Evolutionary conservation across 1,284 basidiomycete genomes (phyloP).

Genomic region (Taiwanofungus camphoratus): DNA sequence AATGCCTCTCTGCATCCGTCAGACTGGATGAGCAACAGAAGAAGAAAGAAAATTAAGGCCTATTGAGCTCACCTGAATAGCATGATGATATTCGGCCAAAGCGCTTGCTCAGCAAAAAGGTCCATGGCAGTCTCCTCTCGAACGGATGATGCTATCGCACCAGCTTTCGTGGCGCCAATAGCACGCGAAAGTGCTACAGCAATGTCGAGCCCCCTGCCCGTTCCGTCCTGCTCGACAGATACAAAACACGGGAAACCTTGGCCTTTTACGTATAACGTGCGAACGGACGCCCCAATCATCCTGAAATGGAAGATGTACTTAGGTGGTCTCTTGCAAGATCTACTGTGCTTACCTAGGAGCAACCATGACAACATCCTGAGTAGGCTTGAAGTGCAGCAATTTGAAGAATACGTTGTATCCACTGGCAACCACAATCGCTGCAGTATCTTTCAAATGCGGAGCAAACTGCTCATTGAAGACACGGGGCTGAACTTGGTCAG

Average conservation of each 20-base stretch:
- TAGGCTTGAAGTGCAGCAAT: slow-evolving; percentile 45
- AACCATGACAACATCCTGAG: slow-evolving; percentile 63
- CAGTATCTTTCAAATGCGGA: slow-evolving; percentile 43
- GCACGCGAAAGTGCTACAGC: slow-evolving; percentile 51
- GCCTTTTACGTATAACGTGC: slow-evolving; percentile 53
- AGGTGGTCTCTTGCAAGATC: neutral
- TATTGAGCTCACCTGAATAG: slow-evolving; percentile 41
- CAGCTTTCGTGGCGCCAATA: slow-evolving; percentile 59
- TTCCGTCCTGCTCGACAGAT: slow-evolving; percentile 58
- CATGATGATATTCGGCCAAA: slow-evolving; percentile 66
- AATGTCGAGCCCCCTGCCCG: slow-evolving; percentile 39
- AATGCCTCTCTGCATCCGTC: slow-evolving; percentile 60
- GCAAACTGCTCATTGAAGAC: slow-evolving; percentile 52
- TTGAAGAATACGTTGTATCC: slow-evolving; percentile 65
- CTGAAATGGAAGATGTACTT: slow-evolving; percentile 23
- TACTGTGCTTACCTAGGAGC: slow-evolving; percentile 43
- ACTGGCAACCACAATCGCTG: slow-evolving; percentile 53
- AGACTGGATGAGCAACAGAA: too few species aligned
- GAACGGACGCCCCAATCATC: slow-evolving; percentile 62
- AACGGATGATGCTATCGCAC: slow-evolving; percentile 60
- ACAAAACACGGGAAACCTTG: slow-evolving; percentile 63
- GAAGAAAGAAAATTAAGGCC: too few species aligned
- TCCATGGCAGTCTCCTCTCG: slow-evolving; percentile 66
- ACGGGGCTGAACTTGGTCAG: slow-evolving; percentile 58
- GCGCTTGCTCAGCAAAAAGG: slow-evolving; percentile 58